These are phyloP conservation scores for Plantago coronopus DNA, from an alignment of 305 asterid genomes.

Conservation along the genomic window DNA sequence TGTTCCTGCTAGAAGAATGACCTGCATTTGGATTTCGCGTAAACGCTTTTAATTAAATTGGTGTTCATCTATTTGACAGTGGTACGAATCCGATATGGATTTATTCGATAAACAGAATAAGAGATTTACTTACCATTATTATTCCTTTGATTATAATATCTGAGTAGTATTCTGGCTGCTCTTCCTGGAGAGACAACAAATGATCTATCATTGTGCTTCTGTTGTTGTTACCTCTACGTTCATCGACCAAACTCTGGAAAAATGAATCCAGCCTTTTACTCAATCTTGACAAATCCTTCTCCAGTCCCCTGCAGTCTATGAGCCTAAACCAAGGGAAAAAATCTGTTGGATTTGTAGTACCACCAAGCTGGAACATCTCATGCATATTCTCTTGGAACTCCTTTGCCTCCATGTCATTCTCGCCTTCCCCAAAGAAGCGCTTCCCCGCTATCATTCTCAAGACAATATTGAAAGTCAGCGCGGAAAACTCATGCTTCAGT, in stretches of 20 bases:
- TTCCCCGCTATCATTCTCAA: slow-evolving; percentile 50
- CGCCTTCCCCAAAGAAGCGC: slow-evolving; percentile 30
- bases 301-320: slow-evolving; percentile 26
- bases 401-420: slow-evolving; percentile 22
- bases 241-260: slow-evolving; percentile 34
- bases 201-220: slow-evolving; percentile 27
- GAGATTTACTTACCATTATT: slow-evolving; percentile 28
- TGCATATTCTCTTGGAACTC: slow-evolving; percentile 21
- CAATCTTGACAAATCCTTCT: slow-evolving; percentile 27
- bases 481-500: slow-evolving; percentile 20
- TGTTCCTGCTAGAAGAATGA: too few species aligned
- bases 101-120: too few species aligned
- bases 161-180: slow-evolving; percentile 30
- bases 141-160: slow-evolving; percentile 31
- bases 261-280: too few species aligned
- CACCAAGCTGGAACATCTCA: slow-evolving; percentile 20
- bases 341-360: slow-evolving; percentile 28
- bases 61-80: too few species aligned
- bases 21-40: too few species aligned
- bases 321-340: slow-evolving; percentile 33
- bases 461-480: slow-evolving; percentile 33
- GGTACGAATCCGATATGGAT: too few species aligned
- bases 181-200: slow-evolving; percentile 32
- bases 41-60: too few species aligned
- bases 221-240: slow-evolving; percentile 4